Conservation (phyloP, 2,329 filamentous ascomycete genomes). For the Aspergillus neotritici region DNA sequence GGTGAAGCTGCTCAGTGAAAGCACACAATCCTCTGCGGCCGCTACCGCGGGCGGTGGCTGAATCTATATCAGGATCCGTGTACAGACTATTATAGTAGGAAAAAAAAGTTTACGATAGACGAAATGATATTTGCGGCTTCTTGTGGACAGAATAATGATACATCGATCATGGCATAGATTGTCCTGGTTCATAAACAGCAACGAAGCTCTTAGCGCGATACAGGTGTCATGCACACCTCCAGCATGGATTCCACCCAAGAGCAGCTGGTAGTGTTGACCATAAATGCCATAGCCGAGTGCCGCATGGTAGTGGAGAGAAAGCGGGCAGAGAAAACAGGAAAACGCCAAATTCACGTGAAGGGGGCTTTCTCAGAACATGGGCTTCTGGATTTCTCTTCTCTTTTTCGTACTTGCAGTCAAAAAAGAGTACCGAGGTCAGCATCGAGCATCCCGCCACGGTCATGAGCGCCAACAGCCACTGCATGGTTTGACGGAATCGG, state of each 20-base stretch:
- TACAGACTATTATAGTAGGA: neutral
- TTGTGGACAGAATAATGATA: too few relatives aligned
- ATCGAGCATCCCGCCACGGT: slow-evolving; percentile 13
- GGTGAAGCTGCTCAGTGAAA: slow-evolving; percentile 47
- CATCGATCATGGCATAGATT: too few relatives aligned
- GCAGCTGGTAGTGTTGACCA: too few relatives aligned
- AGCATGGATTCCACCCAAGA: too few relatives aligned
- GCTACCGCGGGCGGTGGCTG: slow-evolving; percentile 24
- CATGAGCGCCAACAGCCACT: slow-evolving; percentile 4
- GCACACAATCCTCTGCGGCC: slow-evolving; percentile 31
- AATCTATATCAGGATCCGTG: slow-evolving; percentile 2
- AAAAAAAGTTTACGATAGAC: neutral
- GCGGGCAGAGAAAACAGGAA: too few relatives aligned
- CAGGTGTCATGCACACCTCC: too few relatives aligned
- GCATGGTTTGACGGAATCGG: slow-evolving; percentile 4
- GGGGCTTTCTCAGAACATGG: neutral
- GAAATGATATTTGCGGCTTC: neutral
- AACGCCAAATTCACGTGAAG: too few relatives aligned
- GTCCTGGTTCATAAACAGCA: too few relatives aligned
- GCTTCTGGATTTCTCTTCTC: neutral
- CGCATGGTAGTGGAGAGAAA: too few relatives aligned
- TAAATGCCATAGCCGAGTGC: too few relatives aligned
- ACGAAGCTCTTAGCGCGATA: too few relatives aligned
- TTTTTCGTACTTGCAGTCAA: slow-evolving; percentile 2
- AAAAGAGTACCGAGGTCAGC: slow-evolving; percentile 27